Evolutionary conservation across 306 rosid genomes (phyloP), one percentile per base, ranked within the genome.

Genomic region (Heteromeles arbutifolia): DNA sequence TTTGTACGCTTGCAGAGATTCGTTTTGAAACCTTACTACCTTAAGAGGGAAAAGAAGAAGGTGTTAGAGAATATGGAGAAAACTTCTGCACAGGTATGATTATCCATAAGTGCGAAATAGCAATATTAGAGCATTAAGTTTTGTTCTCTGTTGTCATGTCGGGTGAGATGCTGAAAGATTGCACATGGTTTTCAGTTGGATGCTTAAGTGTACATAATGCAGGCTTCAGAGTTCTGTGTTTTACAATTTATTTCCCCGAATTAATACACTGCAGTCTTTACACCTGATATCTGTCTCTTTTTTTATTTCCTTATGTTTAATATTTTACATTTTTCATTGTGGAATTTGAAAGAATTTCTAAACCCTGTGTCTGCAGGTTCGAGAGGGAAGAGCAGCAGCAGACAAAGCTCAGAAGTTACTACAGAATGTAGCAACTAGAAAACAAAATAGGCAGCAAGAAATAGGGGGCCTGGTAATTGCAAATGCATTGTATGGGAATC

Each of bases 361-460:
- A 1, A 26, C 67, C 53, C 13, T 43, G 17, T 53, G 4, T 53
- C n/a, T 87, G 74, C 82, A 92, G 97, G 96, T 92, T 72, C 79
- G 48, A 73, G 92, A 92, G 89, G 96, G 90, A 65, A 85, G 84
- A 86, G 86, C 90, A 0, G 87, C 97, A 13, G 93, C 97, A n/a
- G 96, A 89, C 77, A 92, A 92, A 82, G 93, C 99, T 73, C 97
- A 96, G 90, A 84, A 86, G 76, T 86, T 96, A 73, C 90, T 86
- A 69, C 86, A 89, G 77, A 88, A 85, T 81, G 97, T 96, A 71
- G 96, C 98, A 67, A 89, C 81, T 71, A 89, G 99, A 88, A 92
- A 96, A 90, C 91, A 68, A 83, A 86, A 65, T 77, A 89, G 31
- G 82, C 99, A 96, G 83, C 79, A 79, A 79, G 99, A 92, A 86